Conservation (phyloP, 129 eudicot species). For the Helichrysum umbraculigerum region DNA sequence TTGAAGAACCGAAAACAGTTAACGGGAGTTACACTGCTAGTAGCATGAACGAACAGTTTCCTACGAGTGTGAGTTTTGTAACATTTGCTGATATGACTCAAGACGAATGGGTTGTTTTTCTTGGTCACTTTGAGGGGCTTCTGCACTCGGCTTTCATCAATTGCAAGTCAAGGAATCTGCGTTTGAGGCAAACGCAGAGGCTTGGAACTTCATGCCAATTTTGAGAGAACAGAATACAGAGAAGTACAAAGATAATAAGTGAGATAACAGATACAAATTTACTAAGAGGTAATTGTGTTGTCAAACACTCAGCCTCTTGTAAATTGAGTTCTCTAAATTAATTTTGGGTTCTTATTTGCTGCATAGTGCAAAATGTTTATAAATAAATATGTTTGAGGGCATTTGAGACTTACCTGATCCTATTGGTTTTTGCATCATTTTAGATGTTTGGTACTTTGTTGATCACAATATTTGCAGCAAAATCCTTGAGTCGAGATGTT, state of each 20-base stretch:
- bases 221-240: conserved; percentile 11
- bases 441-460: too few species aligned
- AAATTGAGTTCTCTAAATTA: background rate
- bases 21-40: conserved; percentile 16
- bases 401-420: background rate
- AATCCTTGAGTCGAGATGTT: too few species aligned
- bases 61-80: conserved; percentile 27
- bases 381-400: background rate
- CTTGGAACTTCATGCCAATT: conserved; percentile 49
- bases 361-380: background rate
- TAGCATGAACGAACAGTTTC: conserved; percentile 24
- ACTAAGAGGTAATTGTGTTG: background rate
- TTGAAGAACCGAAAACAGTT: background rate
- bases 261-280: background rate
- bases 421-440: too few species aligned
- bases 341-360: conserved; percentile 11
- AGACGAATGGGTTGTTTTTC: conserved; percentile 41
- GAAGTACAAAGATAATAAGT: background rate
- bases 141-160: conserved; percentile 22
- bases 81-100: conserved; percentile 35
- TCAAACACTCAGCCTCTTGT: background rate
- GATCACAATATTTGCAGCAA: too few species aligned
- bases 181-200: conserved; percentile 36
- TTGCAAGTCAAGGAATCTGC: conserved; percentile 21
- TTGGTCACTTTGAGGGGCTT: conserved; percentile 39